Evolutionary conservation across 2,329 filamentous ascomycete genomes (phyloP).

Genomic region (Sporothrix globosa): DNA sequence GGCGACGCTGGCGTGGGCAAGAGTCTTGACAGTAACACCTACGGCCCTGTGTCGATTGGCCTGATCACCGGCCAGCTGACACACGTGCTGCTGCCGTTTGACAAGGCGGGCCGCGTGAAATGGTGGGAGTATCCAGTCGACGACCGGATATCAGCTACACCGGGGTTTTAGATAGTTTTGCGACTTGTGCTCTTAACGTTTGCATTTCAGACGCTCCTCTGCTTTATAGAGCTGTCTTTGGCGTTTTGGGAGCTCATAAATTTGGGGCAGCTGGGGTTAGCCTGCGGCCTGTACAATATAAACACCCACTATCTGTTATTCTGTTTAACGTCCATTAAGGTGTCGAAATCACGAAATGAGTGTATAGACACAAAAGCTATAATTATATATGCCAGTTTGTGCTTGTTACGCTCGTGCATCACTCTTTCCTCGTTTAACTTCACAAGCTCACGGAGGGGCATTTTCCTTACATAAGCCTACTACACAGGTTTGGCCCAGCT

Average conservation of each 20-base stretch:
- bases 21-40: constrained; percentile 83
- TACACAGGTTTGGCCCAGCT: not conserved
- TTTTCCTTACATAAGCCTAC: constrained; percentile 6
- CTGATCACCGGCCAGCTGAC: constrained; percentile 76
- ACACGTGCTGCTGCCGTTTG: constrained; percentile 70
- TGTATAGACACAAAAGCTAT: no score
- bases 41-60: constrained; percentile 78
- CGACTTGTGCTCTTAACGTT: not conserved
- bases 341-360: no score
- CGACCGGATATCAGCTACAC: constrained; percentile 25
- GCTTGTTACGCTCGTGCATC: not conserved
- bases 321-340: not conserved
- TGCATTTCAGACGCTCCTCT: not conserved
- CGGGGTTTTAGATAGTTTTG: not conserved
- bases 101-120: constrained; percentile 59
- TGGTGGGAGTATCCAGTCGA: constrained; percentile 57
- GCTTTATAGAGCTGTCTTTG: not conserved
- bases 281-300: not conserved
- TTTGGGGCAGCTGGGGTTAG: not conserved
- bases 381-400: no score
- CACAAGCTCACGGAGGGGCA: constrained; percentile 12
- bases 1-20: constrained; percentile 76
- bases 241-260: not conserved
- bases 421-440: not conserved
- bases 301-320: not conserved